Percentiles rank a stretch among this genome's conserved stretches.
Conservation (phyloP, 306 rosid species). For the Datisca glomerata region DNA sequence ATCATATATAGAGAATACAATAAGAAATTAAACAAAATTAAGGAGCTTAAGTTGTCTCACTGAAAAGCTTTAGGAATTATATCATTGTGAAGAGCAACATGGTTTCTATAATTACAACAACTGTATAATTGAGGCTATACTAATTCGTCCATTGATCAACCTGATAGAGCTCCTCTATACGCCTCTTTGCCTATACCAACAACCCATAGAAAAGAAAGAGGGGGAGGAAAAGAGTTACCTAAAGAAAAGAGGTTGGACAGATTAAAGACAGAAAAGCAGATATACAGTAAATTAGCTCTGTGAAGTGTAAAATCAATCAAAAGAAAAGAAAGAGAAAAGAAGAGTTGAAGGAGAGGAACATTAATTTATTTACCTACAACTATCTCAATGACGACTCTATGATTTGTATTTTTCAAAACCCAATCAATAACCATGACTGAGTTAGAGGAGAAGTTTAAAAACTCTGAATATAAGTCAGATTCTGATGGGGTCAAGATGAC, state of each 20-base stretch:
- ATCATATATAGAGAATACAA: constrained; percentile 2
- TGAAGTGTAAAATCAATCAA: neutral
- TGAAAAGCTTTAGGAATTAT: constrained; percentile 95
- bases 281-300: neutral
- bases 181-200: too few relatives aligned
- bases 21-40: constrained; percentile 1
- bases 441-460: too few relatives aligned
- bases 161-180: constrained; percentile 20
- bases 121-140: constrained; percentile 86
- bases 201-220: constrained; percentile 3
- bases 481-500: too few relatives aligned
- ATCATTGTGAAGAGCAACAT: constrained; percentile 90
- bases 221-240: too few relatives aligned
- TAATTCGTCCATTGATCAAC: constrained; percentile 59
- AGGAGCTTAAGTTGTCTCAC: constrained; percentile 25
- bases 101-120: constrained; percentile 92
- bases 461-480: too few relatives aligned
- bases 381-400: constrained; percentile 27
- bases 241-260: too few relatives aligned
- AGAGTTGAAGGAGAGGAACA: neutral
- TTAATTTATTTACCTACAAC: constrained; percentile 30
- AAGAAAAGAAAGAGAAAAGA: constrained; percentile 2
- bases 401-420: too few relatives aligned
- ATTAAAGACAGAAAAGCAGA: neutral
- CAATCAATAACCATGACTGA: too few relatives aligned